Evolutionary conservation across 2,329 filamentous ascomycete species (phyloP).

Genomic region (Aspergillus sp.): DNA sequence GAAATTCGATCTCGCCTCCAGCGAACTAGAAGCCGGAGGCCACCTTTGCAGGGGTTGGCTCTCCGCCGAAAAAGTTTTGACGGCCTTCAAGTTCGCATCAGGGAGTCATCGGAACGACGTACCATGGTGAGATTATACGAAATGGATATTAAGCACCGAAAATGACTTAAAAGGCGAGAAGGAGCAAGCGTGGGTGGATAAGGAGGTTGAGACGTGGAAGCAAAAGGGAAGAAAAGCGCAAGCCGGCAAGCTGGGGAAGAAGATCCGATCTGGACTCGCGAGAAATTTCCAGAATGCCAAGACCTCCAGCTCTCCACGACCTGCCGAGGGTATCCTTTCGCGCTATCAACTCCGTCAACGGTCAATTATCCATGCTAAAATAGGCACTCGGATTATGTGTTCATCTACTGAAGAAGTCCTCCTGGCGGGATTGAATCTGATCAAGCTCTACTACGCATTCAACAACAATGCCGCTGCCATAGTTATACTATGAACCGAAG

Average conservation of each 20-base stretch:
- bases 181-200: constrained; percentile 11
- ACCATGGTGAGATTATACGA: constrained; percentile 24
- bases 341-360: neutral
- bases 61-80: constrained; percentile 10
- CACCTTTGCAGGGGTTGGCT: neutral
- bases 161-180: constrained; percentile 1
- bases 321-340: constrained; percentile 32
- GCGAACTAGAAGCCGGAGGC: neutral
- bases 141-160: constrained; percentile 11
- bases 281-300: constrained; percentile 49
- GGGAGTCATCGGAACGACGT: constrained; percentile 13
- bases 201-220: constrained; percentile 24
- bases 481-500: neutral
- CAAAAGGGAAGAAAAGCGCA: constrained; percentile 30
- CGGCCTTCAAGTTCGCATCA: neutral
- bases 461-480: neutral
- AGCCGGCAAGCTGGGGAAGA: constrained; percentile 27
- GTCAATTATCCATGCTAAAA: neutral
- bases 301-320: constrained; percentile 28
- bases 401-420: neutral
- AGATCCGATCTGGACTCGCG: constrained; percentile 34
- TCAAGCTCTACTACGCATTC: neutral
- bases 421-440: neutral
- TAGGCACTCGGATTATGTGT: neutral
- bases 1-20: neutral